Percentiles rank a stretch among this genome's conserved stretches.
phyloP scores from a whole-genome alignment of 2,329 filamentous ascomycete species.

The Xylariaceae sp. region DNA sequence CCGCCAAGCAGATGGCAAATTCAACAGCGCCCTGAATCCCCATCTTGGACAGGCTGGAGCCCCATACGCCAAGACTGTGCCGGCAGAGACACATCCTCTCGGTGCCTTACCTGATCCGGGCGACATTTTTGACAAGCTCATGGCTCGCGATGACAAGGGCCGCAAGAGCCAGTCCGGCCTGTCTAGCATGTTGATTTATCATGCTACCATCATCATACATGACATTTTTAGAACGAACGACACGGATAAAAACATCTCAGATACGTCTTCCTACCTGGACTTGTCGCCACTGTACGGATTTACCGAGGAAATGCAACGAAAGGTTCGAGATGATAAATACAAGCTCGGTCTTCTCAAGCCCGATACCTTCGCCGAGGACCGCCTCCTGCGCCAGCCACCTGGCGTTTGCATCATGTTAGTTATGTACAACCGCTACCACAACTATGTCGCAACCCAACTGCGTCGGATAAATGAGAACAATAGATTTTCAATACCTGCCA shows the following conservation, averaged over 20 bases:
- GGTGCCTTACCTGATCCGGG: not conserved
- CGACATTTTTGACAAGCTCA: not conserved
- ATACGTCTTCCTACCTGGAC: not conserved
- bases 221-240: constrained; percentile 1
- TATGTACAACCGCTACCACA: not conserved
- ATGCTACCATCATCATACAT: not conserved
- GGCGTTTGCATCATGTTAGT: constrained; percentile 1
- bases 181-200: not conserved
- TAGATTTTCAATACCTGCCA: not conserved
- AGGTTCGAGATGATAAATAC: not conserved
- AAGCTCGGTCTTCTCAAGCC: not conserved
- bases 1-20: not conserved
- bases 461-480: not conserved
- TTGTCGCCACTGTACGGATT: not conserved
- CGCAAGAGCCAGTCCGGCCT: not conserved
- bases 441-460: not conserved
- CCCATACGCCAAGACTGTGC: not conserved
- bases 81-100: not conserved
- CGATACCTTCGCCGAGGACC: not conserved
- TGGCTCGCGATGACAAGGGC: not conserved
- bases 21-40: not conserved
- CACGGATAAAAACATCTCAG: not conserved
- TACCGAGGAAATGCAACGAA: not conserved
- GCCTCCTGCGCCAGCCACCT: not conserved
- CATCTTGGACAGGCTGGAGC: not conserved